Conservation (phyloP, 192 early-diverging fungal genomes). For the Umbelopsis sp. region DNA sequence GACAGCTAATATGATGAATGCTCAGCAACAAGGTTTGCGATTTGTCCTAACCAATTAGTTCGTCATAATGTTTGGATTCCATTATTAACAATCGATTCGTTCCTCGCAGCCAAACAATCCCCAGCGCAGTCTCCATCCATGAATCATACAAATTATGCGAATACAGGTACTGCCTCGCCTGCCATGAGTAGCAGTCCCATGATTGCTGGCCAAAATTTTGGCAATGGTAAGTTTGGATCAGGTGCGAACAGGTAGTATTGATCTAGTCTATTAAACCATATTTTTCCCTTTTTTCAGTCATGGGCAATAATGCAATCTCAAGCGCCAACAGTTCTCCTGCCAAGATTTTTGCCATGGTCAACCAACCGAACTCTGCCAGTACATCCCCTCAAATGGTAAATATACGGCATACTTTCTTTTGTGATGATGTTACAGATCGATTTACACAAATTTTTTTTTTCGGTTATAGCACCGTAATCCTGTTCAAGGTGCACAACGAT, state of each 20-base stretch:
- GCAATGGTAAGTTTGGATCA: constrained; percentile 6
- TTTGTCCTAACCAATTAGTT: not conserved
- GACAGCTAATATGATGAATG: constrained; percentile 18
- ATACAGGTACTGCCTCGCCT: constrained; percentile 18
- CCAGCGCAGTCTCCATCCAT: constrained; percentile 27
- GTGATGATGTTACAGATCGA: not conserved
- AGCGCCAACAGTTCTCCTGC: constrained; percentile 8
- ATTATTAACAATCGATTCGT: not conserved
- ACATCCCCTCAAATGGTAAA: constrained; percentile 12
- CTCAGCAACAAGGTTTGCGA: constrained; percentile 3
- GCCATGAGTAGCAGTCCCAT: constrained; percentile 26
- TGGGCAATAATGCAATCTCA: not conserved
- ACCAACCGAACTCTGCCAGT: constrained; percentile 4
- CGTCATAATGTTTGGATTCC: not conserved
- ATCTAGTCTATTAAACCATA: not conserved
- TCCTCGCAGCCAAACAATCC: constrained; percentile 25
- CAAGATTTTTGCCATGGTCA: not conserved
- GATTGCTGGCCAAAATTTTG: constrained; percentile 22
- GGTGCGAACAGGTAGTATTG: not conserved
- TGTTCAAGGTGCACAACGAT: constrained; percentile 2
- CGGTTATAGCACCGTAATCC: constrained; percentile 21
- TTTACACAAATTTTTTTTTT: not conserved
- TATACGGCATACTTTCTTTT: not conserved
- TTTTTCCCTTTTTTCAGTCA: constrained; percentile 8
- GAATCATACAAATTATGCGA: constrained; percentile 21